Base-by-base conservation (phyloP, 331 rosid genomes). In the Rosa hybrid region DNA sequence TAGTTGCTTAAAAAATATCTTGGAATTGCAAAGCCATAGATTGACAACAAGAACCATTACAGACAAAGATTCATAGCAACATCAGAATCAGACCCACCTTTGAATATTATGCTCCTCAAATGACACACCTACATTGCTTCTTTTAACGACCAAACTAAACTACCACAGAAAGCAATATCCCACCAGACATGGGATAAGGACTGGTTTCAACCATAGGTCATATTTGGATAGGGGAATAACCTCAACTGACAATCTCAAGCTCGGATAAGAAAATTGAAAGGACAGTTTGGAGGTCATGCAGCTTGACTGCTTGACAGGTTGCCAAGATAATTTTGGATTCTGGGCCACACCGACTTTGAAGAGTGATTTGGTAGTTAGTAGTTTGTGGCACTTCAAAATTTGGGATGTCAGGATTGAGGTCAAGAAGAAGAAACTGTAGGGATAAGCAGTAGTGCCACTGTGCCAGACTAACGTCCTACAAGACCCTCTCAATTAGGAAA, bases 231-330 rank as follows among this genome's bases (percentile, higher is more conserved):
- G 68, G 80, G 72, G 76, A 67, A 80, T 39, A 75, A 77, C 69
- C 56, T 44, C 23, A 67, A 54, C 72, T 60, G 18, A 65, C 85
- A 77, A 76, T 21, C 67, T 69, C 20, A 41, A 59, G 85, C 49
- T 71, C 18, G 81, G 85, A 88, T 85, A 79, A 82, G 87, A 76
- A 78, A n/a, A 30, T 17, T 57, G 89, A 84, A 82, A 81, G 64
- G 92, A 85, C 86, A 79, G 76, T 85, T 84, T 77, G 6, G 80
- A 78, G 84, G 83, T 73, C 60, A 77, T 74, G 30, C 81, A 80
- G 73, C 67, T 71, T 45, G 78, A 75, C 81, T 78, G 73, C 67
- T 71, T 45, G 78, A 75, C 82, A 88, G 73, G 11, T 83, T 72
- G 62, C 83, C 45, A 25, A 23, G 21, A 84, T 81, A 71, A 71